Percentiles rank a stretch among this genome's conserved stretches.
Conservation (phyloP, 2,329 filamentous ascomycete species). For the Sporothrix pseudoabietina region DNA sequence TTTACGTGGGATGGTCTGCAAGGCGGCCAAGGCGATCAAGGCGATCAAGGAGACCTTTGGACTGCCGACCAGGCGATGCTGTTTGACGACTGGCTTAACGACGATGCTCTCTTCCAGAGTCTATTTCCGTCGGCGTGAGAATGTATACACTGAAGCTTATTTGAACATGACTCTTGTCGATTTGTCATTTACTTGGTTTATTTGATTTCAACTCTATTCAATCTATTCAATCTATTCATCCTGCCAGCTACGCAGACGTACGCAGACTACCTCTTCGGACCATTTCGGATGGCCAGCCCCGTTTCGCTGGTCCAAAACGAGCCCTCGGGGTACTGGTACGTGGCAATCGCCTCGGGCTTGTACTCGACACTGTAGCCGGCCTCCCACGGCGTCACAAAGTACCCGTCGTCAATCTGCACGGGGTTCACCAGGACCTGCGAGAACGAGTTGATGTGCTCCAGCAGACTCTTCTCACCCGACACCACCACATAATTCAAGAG, state of each 20-base stretch:
- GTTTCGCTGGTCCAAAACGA: not conserved
- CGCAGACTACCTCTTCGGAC: not conserved
- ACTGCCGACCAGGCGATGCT: not conserved
- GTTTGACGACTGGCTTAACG: conserved; percentile 8
- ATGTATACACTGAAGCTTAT: not conserved
- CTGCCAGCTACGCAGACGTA: not conserved
- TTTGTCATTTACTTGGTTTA: too few species aligned
- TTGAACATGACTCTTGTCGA: not conserved
- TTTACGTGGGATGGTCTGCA: too few species aligned
- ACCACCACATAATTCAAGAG: conserved; percentile 93
- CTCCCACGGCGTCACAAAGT: conserved; percentile 81
- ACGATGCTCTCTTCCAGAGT: conserved; percentile 3
- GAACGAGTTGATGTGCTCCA: conserved; percentile 76
- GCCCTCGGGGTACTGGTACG: conserved; percentile 67
- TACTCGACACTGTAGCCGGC: conserved; percentile 92
- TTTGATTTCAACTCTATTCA: not conserved
- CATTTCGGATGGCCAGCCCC: not conserved
- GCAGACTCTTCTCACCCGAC: conserved; percentile 84
- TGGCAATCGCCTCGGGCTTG: conserved; percentile 84
- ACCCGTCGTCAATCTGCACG: conserved; percentile 76
- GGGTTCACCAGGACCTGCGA: conserved; percentile 59
- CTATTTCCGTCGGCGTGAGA: not conserved
- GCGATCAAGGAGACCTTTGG: not conserved
- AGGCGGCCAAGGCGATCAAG: not conserved
- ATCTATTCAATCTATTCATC: not conserved